These are phyloP conservation scores for Arabidopsis thaliana DNA, from an alignment of 345 rosid species.

Conservation along the genomic window DNA sequence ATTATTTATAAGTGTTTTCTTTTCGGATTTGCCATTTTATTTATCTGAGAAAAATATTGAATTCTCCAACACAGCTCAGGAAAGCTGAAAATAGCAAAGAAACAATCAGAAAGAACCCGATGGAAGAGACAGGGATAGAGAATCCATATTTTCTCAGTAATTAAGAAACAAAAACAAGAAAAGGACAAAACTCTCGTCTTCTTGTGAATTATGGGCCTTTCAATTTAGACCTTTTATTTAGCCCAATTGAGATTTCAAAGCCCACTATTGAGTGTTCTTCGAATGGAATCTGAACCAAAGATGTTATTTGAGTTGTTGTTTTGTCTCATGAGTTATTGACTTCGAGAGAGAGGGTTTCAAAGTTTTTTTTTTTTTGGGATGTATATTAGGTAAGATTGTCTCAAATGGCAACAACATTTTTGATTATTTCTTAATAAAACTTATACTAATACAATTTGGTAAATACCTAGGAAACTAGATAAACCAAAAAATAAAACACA, in stretches of 20 bases:
- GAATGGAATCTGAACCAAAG: not conserved
- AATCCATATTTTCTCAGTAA: not conserved
- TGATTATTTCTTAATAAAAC: not conserved
- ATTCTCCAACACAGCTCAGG: not conserved
- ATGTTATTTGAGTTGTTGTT: not conserved
- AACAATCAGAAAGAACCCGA: conserved; percentile 8
- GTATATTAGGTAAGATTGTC: too few species aligned
- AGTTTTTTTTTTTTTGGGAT: too few species aligned
- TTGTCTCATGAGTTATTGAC: too few species aligned
- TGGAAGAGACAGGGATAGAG: conserved; percentile 9
- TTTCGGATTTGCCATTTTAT: conserved; percentile 9
- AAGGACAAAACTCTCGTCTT: not conserved
- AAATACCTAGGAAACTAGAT: conserved; percentile 17
- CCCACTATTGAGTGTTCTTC: not conserved
- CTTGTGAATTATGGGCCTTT: not conserved
- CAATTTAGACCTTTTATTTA: not conserved
- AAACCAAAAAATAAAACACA: conserved; percentile 1
- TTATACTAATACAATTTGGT: conserved; percentile 12
- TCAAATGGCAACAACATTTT: not conserved
- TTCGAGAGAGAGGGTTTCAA: too few species aligned
- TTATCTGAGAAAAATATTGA: not conserved
- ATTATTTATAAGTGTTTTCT: not conserved
- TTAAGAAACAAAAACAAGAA: not conserved
- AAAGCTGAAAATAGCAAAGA: conserved; percentile 31
- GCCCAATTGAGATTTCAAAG: not conserved